Conservation (phyloP, 768 basidiomycete species). For the Tephrocybe sp. region DNA sequence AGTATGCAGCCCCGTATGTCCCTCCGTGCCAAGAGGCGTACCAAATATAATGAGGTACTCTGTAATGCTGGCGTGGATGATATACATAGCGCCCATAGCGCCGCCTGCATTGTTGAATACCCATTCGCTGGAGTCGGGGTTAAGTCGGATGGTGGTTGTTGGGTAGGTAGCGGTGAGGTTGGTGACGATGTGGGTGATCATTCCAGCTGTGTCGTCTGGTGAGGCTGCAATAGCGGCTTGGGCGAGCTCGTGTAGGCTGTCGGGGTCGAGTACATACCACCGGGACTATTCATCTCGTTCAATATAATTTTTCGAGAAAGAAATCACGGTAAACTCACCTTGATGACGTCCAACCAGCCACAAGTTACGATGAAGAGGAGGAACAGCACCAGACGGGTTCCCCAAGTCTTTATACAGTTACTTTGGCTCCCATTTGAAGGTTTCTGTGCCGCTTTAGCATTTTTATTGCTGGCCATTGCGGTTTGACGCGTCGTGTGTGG, state of each 20-base stretch:
- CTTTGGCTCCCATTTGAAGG: neutral
- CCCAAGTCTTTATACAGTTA: conserved; percentile 31
- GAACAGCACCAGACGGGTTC: conserved; percentile 30
- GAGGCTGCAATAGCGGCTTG: conserved; percentile 67
- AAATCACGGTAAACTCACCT: conserved; percentile 36
- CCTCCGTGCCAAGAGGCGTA: conserved; percentile 95
- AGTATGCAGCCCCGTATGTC: conserved; percentile 89
- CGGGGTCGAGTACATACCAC: conserved; percentile 86
- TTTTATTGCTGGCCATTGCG: conserved; percentile 12
- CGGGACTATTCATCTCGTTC: conserved; percentile 26
- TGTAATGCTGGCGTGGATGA: conserved; percentile 94
- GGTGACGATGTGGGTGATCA: conserved; percentile 78
- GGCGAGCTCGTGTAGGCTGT: conserved; percentile 67
- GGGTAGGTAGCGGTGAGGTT: conserved; percentile 79
- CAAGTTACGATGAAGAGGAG: conserved; percentile 37
- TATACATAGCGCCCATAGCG: conserved; percentile 97
- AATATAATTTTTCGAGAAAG: neutral
- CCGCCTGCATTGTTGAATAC: conserved; percentile 97
- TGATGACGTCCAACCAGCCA: conserved; percentile 59
- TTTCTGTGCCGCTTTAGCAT: neutral
- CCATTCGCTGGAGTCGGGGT: conserved; percentile 75
- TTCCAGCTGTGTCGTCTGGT: conserved; percentile 62
- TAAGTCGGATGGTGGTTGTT: conserved; percentile 48
- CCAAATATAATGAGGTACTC: conserved; percentile 97
- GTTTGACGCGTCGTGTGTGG: conserved; percentile 9